Evolutionary conservation across 208 protist genomes (phyloP).

Genomic region (Tritrichomonas musculus): DNA sequence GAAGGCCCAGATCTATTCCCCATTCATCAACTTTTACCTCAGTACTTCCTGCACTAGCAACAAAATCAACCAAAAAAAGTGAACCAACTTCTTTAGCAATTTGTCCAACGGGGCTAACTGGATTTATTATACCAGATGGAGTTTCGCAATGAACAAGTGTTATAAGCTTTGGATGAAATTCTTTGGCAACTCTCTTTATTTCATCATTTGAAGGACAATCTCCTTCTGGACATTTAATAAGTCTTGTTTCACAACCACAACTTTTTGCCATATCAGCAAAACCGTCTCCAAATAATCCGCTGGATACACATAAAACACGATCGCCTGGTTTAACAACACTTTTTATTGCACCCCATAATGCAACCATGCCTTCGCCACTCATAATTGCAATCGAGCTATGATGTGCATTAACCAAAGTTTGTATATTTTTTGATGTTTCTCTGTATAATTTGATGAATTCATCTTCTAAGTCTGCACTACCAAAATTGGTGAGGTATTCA

Average conservation of each 20-base stretch:
- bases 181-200: neutral
- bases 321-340: neutral
- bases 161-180: slow-evolving; percentile 23
- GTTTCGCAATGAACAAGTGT: slow-evolving; percentile 34
- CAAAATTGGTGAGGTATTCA: neutral
- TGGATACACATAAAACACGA: neutral
- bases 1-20: slow-evolving; percentile 27
- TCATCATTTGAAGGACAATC: neutral
- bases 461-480: neutral
- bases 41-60: slow-evolving; percentile 24
- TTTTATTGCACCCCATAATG: neutral
- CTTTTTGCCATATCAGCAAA: slow-evolving; percentile 29
- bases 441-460: neutral
- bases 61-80: slow-evolving; percentile 33
- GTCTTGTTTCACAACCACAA: neutral
- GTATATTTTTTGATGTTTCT: neutral
- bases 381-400: neutral
- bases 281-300: slow-evolving; percentile 16
- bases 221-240: neutral
- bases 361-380: slow-evolving; percentile 6
- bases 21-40: neutral
- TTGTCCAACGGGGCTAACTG: neutral
- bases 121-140: slow-evolving; percentile 18
- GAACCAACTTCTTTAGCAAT: slow-evolving; percentile 19
- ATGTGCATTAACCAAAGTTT: neutral